These are phyloP conservation scores for Xylariaceae sp. DNA, from an alignment of 2,329 filamentous ascomycete species.

Conservation along the genomic window DNA sequence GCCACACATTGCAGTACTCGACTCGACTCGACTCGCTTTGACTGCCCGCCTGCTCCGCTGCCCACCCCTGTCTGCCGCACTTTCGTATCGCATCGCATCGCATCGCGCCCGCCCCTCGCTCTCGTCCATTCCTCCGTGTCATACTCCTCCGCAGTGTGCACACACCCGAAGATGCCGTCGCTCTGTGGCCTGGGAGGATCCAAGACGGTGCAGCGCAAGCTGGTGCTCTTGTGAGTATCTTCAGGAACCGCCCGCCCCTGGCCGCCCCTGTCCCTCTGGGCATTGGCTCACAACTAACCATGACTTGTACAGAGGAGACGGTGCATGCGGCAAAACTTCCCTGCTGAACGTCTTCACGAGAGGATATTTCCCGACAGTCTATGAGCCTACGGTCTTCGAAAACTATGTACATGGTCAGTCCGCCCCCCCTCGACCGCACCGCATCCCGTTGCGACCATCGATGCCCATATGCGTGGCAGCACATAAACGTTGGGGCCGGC, in stretches of 20 bases:
- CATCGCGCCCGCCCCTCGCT: not conserved
- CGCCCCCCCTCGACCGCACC: too few species aligned
- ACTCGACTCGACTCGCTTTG: not conserved
- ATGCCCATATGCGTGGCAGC: too few species aligned
- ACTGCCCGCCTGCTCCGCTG: not conserved
- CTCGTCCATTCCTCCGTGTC: too few species aligned
- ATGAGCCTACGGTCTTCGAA: slow-evolving; percentile 97
- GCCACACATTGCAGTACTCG: too few species aligned
- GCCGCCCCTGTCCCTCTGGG: slow-evolving; percentile 29
- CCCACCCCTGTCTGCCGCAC: slow-evolving; percentile 1
- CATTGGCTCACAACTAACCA: slow-evolving; percentile 7
- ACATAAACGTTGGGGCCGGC: too few species aligned
- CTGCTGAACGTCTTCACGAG: slow-evolving; percentile 96
- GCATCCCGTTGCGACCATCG: too few species aligned
- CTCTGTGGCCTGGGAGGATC: slow-evolving; percentile 56
- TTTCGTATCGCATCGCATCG: not conserved
- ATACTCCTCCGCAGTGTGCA: too few species aligned
- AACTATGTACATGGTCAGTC: slow-evolving; percentile 92
- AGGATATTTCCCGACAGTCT: slow-evolving; percentile 98
- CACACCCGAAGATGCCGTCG: too few species aligned
- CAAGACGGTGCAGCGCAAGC: slow-evolving; percentile 90
- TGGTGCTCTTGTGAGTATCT: slow-evolving; percentile 84
- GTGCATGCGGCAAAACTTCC: slow-evolving; percentile 95
- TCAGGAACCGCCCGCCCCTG: too few species aligned
- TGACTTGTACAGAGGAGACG: slow-evolving; percentile 64